These are phyloP conservation scores for Globisporangium uncinulatum DNA, from an alignment of 352 stramenopile species.

Conservation along the genomic window DNA sequence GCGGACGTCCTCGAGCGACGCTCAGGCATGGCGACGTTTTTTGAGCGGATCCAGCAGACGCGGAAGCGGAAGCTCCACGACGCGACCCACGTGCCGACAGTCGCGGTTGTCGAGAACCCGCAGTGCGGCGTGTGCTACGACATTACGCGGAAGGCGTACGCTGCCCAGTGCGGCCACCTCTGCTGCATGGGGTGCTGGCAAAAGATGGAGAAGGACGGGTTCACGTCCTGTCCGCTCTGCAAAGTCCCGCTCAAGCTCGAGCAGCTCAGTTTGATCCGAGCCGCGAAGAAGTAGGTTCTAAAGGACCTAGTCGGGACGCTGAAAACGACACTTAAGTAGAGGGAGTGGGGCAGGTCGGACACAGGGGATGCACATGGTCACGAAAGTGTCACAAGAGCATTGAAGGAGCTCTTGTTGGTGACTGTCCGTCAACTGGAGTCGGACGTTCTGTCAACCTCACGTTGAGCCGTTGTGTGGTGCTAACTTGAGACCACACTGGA, in stretches of 20 bases:
- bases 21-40: conserved; percentile 42
- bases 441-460: no score
- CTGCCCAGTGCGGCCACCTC: conserved; percentile 77
- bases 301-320: no score
- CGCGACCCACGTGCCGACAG: conserved; percentile 19
- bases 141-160: conserved; percentile 69
- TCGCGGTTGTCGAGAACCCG: conserved; percentile 60
- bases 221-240: conserved; percentile 69
- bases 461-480: no score
- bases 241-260: conserved; percentile 69
- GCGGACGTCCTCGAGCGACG: background rate
- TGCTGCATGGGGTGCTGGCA: conserved; percentile 81
- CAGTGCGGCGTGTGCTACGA: conserved; percentile 86
- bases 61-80: conserved; percentile 39
- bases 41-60: conserved; percentile 63
- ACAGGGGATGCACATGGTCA: no score
- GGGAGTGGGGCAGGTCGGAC: no score
- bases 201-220: conserved; percentile 79
- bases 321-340: no score
- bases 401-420: no score
- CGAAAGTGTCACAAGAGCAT: no score
- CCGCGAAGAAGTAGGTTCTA: conserved; percentile 19
- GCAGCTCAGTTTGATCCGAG: conserved; percentile 66
- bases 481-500: no score
- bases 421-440: no score